Evolutionary conservation across 2,329 filamentous ascomycete species (phyloP).

Genomic region (Aspergillus sp.): DNA sequence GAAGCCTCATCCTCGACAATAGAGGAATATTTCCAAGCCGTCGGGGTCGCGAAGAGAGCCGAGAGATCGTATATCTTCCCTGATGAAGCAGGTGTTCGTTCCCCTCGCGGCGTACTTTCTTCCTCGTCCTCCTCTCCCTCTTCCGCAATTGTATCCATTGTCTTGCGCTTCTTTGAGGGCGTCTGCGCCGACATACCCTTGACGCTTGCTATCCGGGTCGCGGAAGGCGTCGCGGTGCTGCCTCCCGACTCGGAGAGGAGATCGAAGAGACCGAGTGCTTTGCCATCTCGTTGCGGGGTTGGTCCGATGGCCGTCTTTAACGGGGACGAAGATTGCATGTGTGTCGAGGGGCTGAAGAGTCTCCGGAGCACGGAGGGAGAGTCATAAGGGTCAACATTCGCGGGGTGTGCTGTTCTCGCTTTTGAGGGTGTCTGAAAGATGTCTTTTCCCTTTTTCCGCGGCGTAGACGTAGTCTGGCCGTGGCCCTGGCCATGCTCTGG

Average conservation of each 20-base stretch:
- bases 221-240: conserved; percentile 35
- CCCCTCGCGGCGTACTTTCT: conserved; percentile 23
- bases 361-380: conserved; percentile 40
- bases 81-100: conserved; percentile 43
- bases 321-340: conserved; percentile 30
- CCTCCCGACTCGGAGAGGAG: conserved; percentile 44
- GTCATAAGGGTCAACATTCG: conserved; percentile 46
- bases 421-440: conserved; percentile 35
- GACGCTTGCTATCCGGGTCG: conserved; percentile 26
- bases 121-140: conserved; percentile 27
- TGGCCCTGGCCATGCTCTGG: conserved; percentile 10
- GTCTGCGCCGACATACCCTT: conserved; percentile 34
- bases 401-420: conserved; percentile 34
- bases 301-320: conserved; percentile 46
- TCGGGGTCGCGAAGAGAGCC: conserved; percentile 48
- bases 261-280: conserved; percentile 49
- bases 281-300: conserved; percentile 51
- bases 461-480: conserved; percentile 26
- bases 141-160: conserved; percentile 29
- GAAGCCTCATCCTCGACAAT: conserved; percentile 36
- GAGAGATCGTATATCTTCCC: conserved; percentile 47
- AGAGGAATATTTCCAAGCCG: conserved; percentile 42
- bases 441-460: conserved; percentile 35
- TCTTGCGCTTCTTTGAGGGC: conserved; percentile 33
- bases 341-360: conserved; percentile 38